Base-by-base conservation (phyloP, 495 filamentous ascomycete species). In the Penicillium arizonense region DNA sequence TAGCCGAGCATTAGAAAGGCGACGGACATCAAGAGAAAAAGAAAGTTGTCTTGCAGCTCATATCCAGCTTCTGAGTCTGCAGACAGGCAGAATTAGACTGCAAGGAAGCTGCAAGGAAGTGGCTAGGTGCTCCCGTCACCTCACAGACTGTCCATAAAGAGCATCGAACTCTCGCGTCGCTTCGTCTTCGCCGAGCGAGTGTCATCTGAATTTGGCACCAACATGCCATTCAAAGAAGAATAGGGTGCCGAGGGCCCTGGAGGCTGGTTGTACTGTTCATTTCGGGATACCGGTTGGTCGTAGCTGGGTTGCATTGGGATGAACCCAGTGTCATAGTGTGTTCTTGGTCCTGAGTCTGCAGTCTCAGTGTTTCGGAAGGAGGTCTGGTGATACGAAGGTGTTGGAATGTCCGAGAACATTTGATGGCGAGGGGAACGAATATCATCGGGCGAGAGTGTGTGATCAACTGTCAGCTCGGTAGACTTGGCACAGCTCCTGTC, bases 321-420 rank as follows among this genome's bases (percentile, higher is more conserved):
- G 62, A 87, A 86, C 5, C 84, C 84, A 12, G 79, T 83, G 33
- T 86, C 80, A 35, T 77, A 54, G 12, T 57, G 63, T 49, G 35
- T 51, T 43, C 58, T 73, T 51, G 61, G 50, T 52, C 65, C 58
- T 11, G 59, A 58, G 35, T 69, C 53, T 21, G 51, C 50, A 48
- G 67, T 54, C 14, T 57, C 55, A 37, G 64, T 36, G 47, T 52
- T 55, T 24, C 64, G 68, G 58, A 87, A 88, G 1, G 77, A 73
- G n/a, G 79, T 77, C 54, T 87, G 84, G 44, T 80, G 77, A 59
- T 85, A 84, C 12, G 77, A 77, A 18, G 85, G 84, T 0, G 85
- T 88, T 12, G 85, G 83, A 7, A 87, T 72, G 46, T 88, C 85
- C 1, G 83, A 81, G 65, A 88, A 87, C 77, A 87, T 83, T 61